phyloP scores from a whole-genome alignment of 495 filamentous ascomycete genomes.

The Cryomyces minteri region DNA sequence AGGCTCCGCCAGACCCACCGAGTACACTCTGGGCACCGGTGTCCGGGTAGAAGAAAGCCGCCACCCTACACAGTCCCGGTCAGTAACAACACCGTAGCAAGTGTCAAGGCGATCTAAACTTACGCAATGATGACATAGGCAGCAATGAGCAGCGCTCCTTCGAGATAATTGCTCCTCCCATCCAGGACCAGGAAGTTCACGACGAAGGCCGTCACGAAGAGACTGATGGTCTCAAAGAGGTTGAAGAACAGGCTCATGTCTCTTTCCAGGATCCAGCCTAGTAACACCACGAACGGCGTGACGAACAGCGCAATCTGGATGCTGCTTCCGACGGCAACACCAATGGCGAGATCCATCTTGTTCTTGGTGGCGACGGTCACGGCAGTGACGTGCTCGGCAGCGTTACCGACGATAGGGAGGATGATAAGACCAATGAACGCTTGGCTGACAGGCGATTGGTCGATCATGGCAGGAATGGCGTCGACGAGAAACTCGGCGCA shows the following conservation, averaged over 20 bases:
- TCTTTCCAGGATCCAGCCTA: constrained; percentile 72
- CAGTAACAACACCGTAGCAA: too few relatives aligned
- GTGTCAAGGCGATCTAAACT: constrained; percentile 5
- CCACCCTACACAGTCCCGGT: neutral
- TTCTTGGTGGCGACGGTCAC: constrained; percentile 81
- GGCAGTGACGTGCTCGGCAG: constrained; percentile 81
- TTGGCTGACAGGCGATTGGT: constrained; percentile 43
- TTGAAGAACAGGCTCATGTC: constrained; percentile 85
- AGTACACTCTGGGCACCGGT: neutral
- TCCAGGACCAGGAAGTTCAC: constrained; percentile 85
- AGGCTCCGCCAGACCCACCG: neutral
- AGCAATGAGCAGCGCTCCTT: constrained; percentile 64
- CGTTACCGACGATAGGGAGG: constrained; percentile 79
- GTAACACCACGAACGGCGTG: constrained; percentile 69
- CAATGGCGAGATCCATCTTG: constrained; percentile 91
- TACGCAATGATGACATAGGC: constrained; percentile 63
- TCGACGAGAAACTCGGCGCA: constrained; percentile 82
- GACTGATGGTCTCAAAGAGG: constrained; percentile 71
- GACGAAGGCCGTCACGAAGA: constrained; percentile 76
- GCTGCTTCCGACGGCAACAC: constrained; percentile 70
- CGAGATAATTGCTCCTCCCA: constrained; percentile 74
- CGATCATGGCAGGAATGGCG: constrained; percentile 56
- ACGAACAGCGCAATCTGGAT: constrained; percentile 83
- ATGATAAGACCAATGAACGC: constrained; percentile 82
- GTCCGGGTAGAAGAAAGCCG: neutral